Conservation (phyloP, 768 basidiomycete genomes). For the Amanita phalloides region DNA sequence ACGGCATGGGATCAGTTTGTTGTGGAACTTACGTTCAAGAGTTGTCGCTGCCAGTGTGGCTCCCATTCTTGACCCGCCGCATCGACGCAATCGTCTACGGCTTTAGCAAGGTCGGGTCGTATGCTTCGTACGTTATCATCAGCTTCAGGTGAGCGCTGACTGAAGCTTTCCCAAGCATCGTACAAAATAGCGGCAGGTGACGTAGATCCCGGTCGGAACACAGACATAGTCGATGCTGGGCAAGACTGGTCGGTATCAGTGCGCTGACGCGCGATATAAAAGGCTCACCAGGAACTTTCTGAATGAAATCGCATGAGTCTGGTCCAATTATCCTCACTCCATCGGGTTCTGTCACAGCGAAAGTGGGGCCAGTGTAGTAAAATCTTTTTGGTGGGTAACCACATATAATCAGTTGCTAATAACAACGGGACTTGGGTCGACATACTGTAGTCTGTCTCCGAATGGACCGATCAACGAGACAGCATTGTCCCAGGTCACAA, state of each 20-base stretch:
- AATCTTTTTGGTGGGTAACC: conserved; percentile 38
- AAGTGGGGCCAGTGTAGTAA: conserved; percentile 63
- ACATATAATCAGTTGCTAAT: conserved; percentile 5
- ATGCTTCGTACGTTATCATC: conserved; percentile 89
- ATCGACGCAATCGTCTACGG: conserved; percentile 88
- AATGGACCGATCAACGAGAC: conserved; percentile 87
- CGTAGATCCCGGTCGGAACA: conserved; percentile 89
- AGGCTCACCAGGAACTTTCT: conserved; percentile 80
- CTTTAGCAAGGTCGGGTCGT: conserved; percentile 72
- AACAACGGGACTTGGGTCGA: background rate
- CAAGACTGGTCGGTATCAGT: background rate
- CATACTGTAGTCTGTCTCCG: conserved; percentile 78
- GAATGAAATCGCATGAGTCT: conserved; percentile 77
- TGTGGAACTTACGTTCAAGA: conserved; percentile 56
- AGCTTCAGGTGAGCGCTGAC: conserved; percentile 75
- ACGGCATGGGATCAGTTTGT: background rate
- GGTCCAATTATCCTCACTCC: conserved; percentile 79
- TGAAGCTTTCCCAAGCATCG: conserved; percentile 88
- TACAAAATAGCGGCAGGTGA: conserved; percentile 86
- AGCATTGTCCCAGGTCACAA: conserved; percentile 71
- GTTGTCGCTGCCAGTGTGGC: conserved; percentile 75
- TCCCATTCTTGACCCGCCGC: conserved; percentile 93
- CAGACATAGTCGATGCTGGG: conserved; percentile 63
- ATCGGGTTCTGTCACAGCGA: conserved; percentile 80
- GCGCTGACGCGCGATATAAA: background rate